Conservation (phyloP, 306 rosid species). For the Echinosophora koreensis region DNA sequence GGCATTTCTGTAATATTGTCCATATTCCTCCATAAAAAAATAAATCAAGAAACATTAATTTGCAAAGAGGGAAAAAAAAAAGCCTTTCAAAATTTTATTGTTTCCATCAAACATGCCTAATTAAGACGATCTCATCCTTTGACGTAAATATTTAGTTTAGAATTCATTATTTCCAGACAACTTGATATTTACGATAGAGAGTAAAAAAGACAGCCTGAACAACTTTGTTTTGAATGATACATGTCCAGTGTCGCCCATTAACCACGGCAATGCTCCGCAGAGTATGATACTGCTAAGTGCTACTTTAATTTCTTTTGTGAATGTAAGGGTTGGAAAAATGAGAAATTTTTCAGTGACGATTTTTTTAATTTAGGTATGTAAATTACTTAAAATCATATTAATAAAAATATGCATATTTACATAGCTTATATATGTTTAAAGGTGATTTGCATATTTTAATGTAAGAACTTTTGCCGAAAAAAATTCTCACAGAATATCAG, state of each 20-base stretch:
- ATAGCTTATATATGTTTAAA: too few relatives aligned
- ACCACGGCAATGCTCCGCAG: slow-evolving; percentile 33
- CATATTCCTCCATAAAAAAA: neutral
- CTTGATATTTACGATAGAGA: neutral
- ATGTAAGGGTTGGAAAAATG: neutral
- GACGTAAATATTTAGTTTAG: neutral
- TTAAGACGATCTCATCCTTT: slow-evolving; percentile 1
- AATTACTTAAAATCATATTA: too few relatives aligned
- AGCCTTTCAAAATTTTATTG: neutral
- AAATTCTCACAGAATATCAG: too few relatives aligned
- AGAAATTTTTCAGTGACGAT: too few relatives aligned
- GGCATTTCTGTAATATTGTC: neutral
- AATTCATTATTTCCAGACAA: neutral
- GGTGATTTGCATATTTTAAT: too few relatives aligned
- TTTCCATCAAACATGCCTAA: neutral
- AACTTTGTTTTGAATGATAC: slow-evolving; percentile 16
- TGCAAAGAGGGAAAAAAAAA: neutral
- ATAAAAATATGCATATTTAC: too few relatives aligned
- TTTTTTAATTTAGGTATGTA: too few relatives aligned
- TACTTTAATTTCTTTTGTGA: slow-evolving; percentile 15
- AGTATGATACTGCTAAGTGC: slow-evolving; percentile 1
- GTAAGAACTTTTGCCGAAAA: too few relatives aligned
- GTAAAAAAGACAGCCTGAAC: neutral
- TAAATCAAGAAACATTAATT: neutral
- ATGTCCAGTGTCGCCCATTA: slow-evolving; percentile 18